Evolutionary conservation across 257 asterid genomes (phyloP), one percentile per base, ranked within the genome.

Genomic region (Orobanche coerulescens): DNA sequence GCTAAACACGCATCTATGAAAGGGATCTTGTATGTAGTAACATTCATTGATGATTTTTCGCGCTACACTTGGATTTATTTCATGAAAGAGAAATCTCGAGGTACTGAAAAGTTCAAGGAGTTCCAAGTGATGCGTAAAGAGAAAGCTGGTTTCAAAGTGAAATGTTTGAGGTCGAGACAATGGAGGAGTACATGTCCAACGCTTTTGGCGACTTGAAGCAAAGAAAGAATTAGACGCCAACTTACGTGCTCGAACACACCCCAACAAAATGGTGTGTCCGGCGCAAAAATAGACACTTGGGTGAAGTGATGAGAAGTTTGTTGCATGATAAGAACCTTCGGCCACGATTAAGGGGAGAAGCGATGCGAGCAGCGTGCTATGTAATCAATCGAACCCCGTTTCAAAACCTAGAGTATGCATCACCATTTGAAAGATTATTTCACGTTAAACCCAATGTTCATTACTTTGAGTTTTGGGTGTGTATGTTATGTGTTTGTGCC

Each of bases 11-110:
- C 61, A 3, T 52, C 42, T 2, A 20, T 50, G 0, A 14, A 53
- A n/a, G 53, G 47, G 39, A 31, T 52, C 24, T 2, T 8, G 23
- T 64, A 34, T n/a, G 51, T 51, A 43, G 20, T 49, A 16, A 51
- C 34, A 1, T 62, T 62, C 5, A 62, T 62, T 46, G 58, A 62
- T 2, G 58, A 62, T 4, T 64, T 50, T 13, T 64, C 53, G 0
- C 20, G 62, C 47, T 64, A 64, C 22, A 40, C 51, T 39, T 64
- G 69, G 62, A 5, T 64, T 12, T 19, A 31, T 23, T 33, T 64
- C 37, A 31, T 31, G 37, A 31, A 31, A 31, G 37, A 31, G 9
- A 31, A 31, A 31, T 31, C 37, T 31, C n/a, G 12, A 15, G 13
- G 50, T 4, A 42, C 14, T 12, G n/a, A 2, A 4, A 42, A 42